Evolutionary conservation across 2,329 filamentous ascomycete species (phyloP).

Genomic region (Fusarium tuaranense): DNA sequence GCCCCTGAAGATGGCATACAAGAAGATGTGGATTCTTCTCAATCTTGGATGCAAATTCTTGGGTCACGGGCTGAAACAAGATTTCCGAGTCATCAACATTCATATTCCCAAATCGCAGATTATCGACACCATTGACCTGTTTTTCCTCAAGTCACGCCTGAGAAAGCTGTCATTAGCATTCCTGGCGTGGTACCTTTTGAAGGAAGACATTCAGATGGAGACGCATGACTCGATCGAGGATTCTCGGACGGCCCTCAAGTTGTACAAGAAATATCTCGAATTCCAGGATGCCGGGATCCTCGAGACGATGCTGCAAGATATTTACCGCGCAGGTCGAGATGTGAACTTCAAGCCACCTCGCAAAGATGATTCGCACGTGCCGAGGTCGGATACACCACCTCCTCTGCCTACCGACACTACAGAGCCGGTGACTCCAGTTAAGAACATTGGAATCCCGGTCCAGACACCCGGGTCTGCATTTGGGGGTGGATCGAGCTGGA

Average conservation of each 20-base stretch:
- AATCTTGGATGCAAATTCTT: conserved; percentile 96
- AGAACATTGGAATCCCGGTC: conserved; percentile 50
- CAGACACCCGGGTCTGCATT: conserved; percentile 53
- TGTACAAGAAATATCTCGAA: conserved; percentile 91
- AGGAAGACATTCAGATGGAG: conserved; percentile 92
- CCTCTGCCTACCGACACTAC: conserved; percentile 57
- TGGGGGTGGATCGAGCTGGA: conserved; percentile 56
- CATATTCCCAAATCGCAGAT: conserved; percentile 91
- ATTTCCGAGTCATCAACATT: conserved; percentile 98
- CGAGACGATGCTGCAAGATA: conserved; percentile 85
- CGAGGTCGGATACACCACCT: conserved; percentile 67
- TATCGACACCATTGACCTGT: conserved; percentile 93
- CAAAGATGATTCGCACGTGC: conserved; percentile 57
- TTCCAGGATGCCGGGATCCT: conserved; percentile 88
- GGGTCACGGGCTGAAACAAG: conserved; percentile 91
- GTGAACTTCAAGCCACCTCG: conserved; percentile 64
- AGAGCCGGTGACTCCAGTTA: conserved; percentile 61
- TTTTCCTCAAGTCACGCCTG: conserved; percentile 82
- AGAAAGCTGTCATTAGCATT: conserved; percentile 94
- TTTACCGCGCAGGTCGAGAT: conserved; percentile 71
- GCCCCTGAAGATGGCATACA: conserved; percentile 91
- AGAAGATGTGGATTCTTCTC: conserved; percentile 96
- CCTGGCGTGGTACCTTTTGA: conserved; percentile 89
- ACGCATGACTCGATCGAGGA: conserved; percentile 97
- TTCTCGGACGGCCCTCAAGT: conserved; percentile 86